phyloP scores from a whole-genome alignment of 345 rosid genomes.

The Brassica cretica region DNA sequence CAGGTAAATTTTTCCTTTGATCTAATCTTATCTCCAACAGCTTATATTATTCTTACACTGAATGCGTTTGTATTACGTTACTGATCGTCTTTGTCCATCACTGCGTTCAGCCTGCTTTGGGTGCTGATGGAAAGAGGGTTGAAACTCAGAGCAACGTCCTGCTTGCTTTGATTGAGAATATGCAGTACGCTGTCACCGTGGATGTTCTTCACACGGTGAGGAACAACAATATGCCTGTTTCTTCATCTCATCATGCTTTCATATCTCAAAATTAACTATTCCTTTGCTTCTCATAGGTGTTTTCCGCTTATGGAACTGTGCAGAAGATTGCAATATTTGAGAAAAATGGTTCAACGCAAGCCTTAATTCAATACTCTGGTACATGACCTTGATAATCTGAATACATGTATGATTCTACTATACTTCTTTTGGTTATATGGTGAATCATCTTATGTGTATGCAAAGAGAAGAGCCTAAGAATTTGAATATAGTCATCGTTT shows the following conservation, averaged over 20 bases:
- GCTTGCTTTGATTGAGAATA: slow-evolving; percentile 92
- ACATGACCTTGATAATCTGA: slow-evolving; percentile 33
- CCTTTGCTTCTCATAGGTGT: slow-evolving; percentile 52
- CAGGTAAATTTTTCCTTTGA: slow-evolving; percentile 52
- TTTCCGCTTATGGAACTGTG: slow-evolving; percentile 85
- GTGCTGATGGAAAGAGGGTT: slow-evolving; percentile 87
- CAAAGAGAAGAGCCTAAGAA: background rate
- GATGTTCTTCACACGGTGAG: slow-evolving; percentile 88
- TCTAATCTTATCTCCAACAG: background rate
- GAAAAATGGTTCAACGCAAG: slow-evolving; percentile 96
- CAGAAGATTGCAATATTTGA: slow-evolving; percentile 96
- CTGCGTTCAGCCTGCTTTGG: slow-evolving; percentile 60
- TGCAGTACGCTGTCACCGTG: slow-evolving; percentile 96
- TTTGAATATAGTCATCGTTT: background rate
- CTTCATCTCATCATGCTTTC: background rate
- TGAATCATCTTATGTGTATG: background rate
- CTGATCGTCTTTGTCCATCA: slow-evolving; percentile 26
- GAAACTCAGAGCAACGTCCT: slow-evolving; percentile 93
- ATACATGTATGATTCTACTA: background rate
- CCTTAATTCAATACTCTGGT: slow-evolving; percentile 89
- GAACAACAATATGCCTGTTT: slow-evolving; percentile 18
- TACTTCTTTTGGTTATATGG: background rate
- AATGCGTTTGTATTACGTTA: background rate
- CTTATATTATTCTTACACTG: background rate
- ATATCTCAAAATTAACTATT: slow-evolving; percentile 27